Base-by-base conservation (phyloP, 805 yeast genomes). In the Ogataea chonburiensis region DNA sequence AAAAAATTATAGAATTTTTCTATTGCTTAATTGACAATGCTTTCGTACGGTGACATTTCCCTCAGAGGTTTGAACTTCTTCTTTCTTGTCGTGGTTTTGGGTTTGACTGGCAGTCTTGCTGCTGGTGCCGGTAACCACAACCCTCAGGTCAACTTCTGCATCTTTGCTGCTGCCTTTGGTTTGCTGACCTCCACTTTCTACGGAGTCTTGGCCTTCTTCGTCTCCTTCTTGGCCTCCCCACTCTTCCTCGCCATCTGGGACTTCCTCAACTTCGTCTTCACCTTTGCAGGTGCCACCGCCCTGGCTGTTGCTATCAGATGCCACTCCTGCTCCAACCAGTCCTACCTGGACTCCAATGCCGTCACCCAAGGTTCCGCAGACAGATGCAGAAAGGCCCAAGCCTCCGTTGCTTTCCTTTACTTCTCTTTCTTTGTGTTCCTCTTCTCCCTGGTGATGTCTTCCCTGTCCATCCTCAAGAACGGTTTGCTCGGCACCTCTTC, bases 381-480 rank as follows among this genome's bases (percentile, higher is more conserved):
- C 57, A 80, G 98, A 73, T 93, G 99, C 72, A 86, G 97, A 75
- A 81, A 86, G 70, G 88, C 95, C 38, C 98, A 93, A 75, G 87
- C 87, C 45, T 63, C 82, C 13, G 73, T 71, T 52, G 88, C 89
- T 34, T 85, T 86, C 79, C 73, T 84, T 58, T 93, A 78, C 82
- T 81, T 93, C 65, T 74, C 93, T 40, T 79, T 83, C 73, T 77
- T 79, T 59, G 65, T 81, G 61, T 83, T 86, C 63, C 63, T 86
- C 47, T 83, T 73, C 53, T 76, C 88, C 48, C 55, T 76, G 43
- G 66, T 66, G 45, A 60, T 78, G 61, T 71, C 81, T 38, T 49
- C 62, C 33, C 24, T 69, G 28, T 62, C 73, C 43, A 70, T 77
- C 35, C 62, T 84, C 63, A 61, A 77, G 55, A 61, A 73, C 46